Evolutionary conservation across 495 filamentous ascomycete genomes (phyloP), one percentile per base, ranked within the genome.

Genomic region (Aspergillus diversus): DNA sequence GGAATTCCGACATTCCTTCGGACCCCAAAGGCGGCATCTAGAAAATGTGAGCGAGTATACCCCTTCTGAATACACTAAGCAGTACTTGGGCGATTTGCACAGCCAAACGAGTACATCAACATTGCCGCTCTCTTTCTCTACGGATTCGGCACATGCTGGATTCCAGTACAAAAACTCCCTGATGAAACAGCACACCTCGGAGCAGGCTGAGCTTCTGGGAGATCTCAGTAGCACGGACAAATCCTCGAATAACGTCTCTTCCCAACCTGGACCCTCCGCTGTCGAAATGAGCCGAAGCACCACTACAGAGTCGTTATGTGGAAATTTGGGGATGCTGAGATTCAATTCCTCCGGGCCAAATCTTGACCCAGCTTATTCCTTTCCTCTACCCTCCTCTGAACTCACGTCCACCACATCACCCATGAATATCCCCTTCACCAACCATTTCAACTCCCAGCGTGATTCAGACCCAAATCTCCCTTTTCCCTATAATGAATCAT

Each of bases 201-300:
- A 59, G 33, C 65, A 64, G 4, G 51, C 57, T 43, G 65, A 66
- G 7, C 42, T 67, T 47, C 34, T 66, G 17, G 52, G 65, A 37
- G 59, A 64, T 21, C 52, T 69, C 8, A 55, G 33, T 33, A 63
- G 63, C 51, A 32, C 67, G 55, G 47, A 67, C 7, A 49, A 55
- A n/a, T 31, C 64, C 59, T 57, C 64, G 69, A 42, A 56, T 42
- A 67, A 70, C 65, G 66, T 68, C 67, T 32, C 65, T 59, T 31
- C 63, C 55, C 42, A 63, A 31, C 57, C 71, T 33, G 27, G 64
- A 21, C 43, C 61, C 17, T 51, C 64, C 13, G 73, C 77, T 15
- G 64, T 74, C 27, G 72, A 75, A 32, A 83, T 84, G 81, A 81
- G 73, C 33, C 73, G 81, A 57, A 80, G 75, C 59, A 74, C 70